Evolutionary conservation across 176 grass and related monocot genomes (phyloP).

Genomic region (Puccinellia tenuiflora): DNA sequence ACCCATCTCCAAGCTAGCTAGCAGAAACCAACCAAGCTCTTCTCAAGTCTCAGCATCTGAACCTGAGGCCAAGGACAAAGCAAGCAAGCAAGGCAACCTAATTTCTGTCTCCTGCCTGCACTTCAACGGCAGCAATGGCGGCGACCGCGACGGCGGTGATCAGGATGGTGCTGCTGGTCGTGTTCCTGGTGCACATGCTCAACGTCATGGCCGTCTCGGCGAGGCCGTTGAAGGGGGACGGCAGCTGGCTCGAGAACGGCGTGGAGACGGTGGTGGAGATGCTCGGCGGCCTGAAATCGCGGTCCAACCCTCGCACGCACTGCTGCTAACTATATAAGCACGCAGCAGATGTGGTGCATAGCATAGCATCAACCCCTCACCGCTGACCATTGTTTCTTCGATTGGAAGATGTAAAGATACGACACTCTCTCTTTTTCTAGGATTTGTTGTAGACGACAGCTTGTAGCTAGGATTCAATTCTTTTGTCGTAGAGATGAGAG

Average conservation of each 20-base stretch:
- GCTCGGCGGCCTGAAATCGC: slow-evolving; percentile 6
- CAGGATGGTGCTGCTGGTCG: background rate
- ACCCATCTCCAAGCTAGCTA: background rate
- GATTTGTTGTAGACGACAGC: background rate
- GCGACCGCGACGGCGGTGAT: background rate
- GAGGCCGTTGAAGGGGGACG: background rate
- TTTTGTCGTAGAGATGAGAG: too few species aligned
- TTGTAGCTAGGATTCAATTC: background rate
- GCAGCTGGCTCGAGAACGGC: background rate
- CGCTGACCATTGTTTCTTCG: background rate
- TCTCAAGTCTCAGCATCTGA: background rate
- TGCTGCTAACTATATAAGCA: slow-evolving; percentile 14
- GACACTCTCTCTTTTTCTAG: too few species aligned
- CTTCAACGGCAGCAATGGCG: background rate
- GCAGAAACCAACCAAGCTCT: background rate
- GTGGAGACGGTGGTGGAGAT: slow-evolving; percentile 17
- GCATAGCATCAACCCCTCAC: background rate
- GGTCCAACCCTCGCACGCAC: background rate
- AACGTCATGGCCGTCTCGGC: background rate
- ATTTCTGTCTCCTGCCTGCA: too few species aligned
- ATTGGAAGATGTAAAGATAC: background rate
- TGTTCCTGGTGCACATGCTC: slow-evolving; percentile 7
- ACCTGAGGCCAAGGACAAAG: background rate
- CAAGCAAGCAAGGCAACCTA: background rate
- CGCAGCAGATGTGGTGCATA: background rate